A percentile compares a stretch with the other conserved stretches of the same genome.
phyloP scores from a whole-genome alignment of 2,329 filamentous ascomycete species.

The Calonectria pteridis region DNA sequence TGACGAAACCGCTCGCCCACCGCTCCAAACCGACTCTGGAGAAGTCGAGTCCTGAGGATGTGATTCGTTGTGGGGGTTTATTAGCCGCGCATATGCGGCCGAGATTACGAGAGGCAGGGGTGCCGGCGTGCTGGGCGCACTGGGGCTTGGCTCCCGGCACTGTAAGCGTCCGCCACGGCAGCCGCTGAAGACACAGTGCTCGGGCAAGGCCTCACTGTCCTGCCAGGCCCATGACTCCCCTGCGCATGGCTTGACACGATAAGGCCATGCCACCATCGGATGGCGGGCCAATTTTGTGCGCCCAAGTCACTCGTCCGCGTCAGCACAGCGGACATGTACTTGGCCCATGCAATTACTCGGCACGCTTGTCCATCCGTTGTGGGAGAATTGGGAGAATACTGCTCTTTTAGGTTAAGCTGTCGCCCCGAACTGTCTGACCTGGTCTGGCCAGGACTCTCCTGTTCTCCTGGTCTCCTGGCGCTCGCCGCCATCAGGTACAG shows the following conservation, averaged over 20 bases:
- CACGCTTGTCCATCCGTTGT: background rate
- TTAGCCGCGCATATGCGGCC: slow-evolving; percentile 45
- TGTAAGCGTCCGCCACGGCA: slow-evolving; percentile 20
- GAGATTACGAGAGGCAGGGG: slow-evolving; percentile 44
- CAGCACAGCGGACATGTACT: slow-evolving; percentile 1
- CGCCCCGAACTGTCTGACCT: slow-evolving; percentile 17
- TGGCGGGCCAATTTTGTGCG: slow-evolving; percentile 20
- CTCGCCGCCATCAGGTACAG: background rate
- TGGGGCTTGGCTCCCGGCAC: slow-evolving; percentile 23
- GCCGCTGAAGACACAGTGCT: slow-evolving; percentile 27
- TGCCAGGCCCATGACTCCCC: slow-evolving; percentile 18
- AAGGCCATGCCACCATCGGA: slow-evolving; percentile 32
- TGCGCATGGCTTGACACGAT: slow-evolving; percentile 43
- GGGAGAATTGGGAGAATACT: background rate
- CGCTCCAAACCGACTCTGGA: slow-evolving; percentile 2
- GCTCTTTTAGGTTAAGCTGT: slow-evolving; percentile 10
- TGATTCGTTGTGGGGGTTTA: slow-evolving; percentile 41
- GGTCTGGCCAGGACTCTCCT: background rate
- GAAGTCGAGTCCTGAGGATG: background rate
- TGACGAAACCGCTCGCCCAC: background rate
- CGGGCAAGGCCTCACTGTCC: background rate
- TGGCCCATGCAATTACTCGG: slow-evolving; percentile 8
- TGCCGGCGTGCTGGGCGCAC: background rate
- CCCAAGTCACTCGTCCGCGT: slow-evolving; percentile 12
- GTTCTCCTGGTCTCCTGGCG: background rate